phyloP scores from a whole-genome alignment of 257 asterid species.

The Forsythia viridissima region DNA sequence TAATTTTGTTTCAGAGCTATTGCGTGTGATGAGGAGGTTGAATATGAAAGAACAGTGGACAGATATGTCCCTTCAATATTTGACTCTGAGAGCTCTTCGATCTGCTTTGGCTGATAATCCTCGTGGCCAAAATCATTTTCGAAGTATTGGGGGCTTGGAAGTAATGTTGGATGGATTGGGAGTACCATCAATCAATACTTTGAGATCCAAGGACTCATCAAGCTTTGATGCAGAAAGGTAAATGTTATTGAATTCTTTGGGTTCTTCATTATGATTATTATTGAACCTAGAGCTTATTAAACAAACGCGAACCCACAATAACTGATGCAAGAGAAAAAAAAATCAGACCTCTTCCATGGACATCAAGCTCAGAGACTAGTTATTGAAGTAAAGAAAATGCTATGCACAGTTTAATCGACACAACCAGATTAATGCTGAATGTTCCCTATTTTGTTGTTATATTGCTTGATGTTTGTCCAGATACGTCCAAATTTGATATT shows the following conservation, averaged over 20 bases:
- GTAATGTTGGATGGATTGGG: conserved; percentile 96
- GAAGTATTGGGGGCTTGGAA: conserved; percentile 98
- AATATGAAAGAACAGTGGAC: conserved; percentile 87
- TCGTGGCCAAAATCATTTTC: conserved; percentile 98
- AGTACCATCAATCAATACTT: conserved; percentile 60
- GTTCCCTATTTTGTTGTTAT: neutral
- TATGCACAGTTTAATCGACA: neutral
- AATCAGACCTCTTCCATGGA: neutral
- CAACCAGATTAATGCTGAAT: neutral
- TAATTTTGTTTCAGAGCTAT: conserved; percentile 60
- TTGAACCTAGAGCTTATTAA: neutral
- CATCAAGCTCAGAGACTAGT: neutral
- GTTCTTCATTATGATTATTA: neutral
- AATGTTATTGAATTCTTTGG: neutral
- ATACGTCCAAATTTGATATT: neutral
- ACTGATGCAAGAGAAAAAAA: neutral
- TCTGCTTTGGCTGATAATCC: conserved; percentile 82
- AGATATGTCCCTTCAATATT: conserved; percentile 72
- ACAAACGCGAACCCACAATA: neutral
- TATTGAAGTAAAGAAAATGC: neutral
- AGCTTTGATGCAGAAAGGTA: conserved; percentile 53
- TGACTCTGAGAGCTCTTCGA: conserved; percentile 82
- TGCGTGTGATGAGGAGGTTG: conserved; percentile 90
- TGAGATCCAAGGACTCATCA: conserved; percentile 48
- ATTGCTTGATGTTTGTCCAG: neutral